phyloP scores from a whole-genome alignment of 306 rosid genomes.

The Prunus padus region DNA sequence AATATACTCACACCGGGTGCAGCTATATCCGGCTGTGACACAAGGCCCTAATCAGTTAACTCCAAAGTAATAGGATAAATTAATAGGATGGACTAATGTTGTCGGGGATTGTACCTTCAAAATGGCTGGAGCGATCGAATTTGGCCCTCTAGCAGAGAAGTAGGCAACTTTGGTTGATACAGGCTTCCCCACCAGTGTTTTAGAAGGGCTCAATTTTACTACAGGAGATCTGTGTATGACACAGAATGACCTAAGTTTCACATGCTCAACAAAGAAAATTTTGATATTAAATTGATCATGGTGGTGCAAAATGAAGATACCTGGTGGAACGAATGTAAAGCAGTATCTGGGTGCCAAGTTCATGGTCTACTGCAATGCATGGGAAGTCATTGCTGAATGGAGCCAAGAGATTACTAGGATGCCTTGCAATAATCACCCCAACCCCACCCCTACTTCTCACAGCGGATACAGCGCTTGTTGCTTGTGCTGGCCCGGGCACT shows the following conservation, averaged over 20 bases:
- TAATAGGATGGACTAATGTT: background rate
- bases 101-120: slow-evolving; percentile 24
- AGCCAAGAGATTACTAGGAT: slow-evolving; percentile 12
- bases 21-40: slow-evolving; percentile 35
- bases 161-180: slow-evolving; percentile 35
- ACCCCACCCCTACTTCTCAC: slow-evolving; percentile 31
- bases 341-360: slow-evolving; percentile 27
- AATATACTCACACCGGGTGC: slow-evolving; percentile 36
- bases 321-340: slow-evolving; percentile 19
- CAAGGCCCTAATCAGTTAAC: background rate
- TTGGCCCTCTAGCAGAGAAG: slow-evolving; percentile 60
- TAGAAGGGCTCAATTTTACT: slow-evolving; percentile 27
- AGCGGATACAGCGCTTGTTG: background rate
- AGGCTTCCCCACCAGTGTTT: slow-evolving; percentile 37
- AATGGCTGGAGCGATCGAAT: slow-evolving; percentile 41
- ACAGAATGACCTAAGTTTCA: background rate
- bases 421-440: slow-evolving; percentile 34
- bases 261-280: background rate
- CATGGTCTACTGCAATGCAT: slow-evolving; percentile 26
- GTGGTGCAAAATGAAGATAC: background rate
- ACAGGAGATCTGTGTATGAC: slow-evolving; percentile 12
- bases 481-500: background rate
- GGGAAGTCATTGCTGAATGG: slow-evolving; percentile 21
- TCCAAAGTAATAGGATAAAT: background rate
- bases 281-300: background rate